These are phyloP conservation scores for Colletotrichum sp. DNA, from an alignment of 2,329 filamentous ascomycete species.

Conservation along the genomic window DNA sequence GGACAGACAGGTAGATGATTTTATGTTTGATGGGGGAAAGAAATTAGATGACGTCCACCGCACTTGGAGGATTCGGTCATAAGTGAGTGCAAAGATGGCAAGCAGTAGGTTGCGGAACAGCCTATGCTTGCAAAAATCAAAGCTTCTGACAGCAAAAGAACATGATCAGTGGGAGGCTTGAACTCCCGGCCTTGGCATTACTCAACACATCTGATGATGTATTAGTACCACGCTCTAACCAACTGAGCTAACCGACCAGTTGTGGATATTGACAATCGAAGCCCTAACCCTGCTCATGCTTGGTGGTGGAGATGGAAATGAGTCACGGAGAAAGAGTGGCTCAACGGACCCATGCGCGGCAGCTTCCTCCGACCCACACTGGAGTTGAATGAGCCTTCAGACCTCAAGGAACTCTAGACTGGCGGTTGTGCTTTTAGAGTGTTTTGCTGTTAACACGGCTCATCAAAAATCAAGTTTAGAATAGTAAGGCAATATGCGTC, in stretches of 20 bases:
- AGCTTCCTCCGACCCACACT: neutral
- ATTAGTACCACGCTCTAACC: constrained; percentile 22
- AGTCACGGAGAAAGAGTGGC: neutral
- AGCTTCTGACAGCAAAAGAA: neutral
- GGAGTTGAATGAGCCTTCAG: neutral
- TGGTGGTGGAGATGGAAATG: neutral
- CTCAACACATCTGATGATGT: constrained; percentile 5
- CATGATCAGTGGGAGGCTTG: constrained; percentile 20
- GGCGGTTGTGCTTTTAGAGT: neutral
- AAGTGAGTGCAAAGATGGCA: neutral
- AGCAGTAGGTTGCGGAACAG: neutral
- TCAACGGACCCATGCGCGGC: neutral
- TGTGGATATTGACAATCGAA: fast-evolving
- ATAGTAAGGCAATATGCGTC: neutral
- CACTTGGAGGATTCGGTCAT: neutral
- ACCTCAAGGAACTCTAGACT: neutral
- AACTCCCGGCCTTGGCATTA: constrained; percentile 21
- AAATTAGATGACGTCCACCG: neutral
- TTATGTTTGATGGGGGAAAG: neutral
- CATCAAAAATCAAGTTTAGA: neutral
- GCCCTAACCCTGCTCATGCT: neutral
- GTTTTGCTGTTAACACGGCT: neutral
- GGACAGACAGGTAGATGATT: neutral
- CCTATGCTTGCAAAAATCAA: neutral
- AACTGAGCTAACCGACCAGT: constrained; percentile 20